Base-by-base conservation (phyloP, 2,329 filamentous ascomycete genomes). In the Botrytis fragariae region DNA sequence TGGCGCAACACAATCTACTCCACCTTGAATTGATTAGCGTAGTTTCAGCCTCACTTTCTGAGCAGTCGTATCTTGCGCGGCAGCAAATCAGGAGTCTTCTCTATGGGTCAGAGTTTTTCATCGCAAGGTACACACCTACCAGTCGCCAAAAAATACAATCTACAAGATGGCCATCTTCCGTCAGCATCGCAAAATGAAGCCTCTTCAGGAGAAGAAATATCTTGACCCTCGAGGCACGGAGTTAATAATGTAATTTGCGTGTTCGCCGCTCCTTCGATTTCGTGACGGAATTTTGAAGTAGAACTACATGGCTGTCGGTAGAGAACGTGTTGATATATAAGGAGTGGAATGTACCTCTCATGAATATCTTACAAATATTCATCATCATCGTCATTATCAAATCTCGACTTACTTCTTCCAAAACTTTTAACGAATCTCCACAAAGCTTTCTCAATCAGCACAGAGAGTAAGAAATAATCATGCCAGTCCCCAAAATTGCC, bases 401-500 rank as follows among this genome's bases (percentile, higher is more conserved):
- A 57, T 68, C 25, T 29, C 35, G 5, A 22, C n/a, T 18, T 3
- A 54, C 16, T 39, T 54, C 18, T 57, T 54, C 25, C 6, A 14
- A 57, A 22, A 14, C 9, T 29, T 5, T n/a, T 22, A 54, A 42
- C 4, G 20, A 39, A 16, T 35, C 1, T 29, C 25, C n/a, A 32
- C 22, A 35, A 25, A 69, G 32, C 45, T 54, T 20, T 16, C 20
- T 42, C 45, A 39, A 5, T 14, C 54, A 4, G 1, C 4, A 14
- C 29, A 22, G 9, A 45, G 25, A n/a, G 10, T 37, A 32, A 39
- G 25, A 32, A 54, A 32, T 18, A 32, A 48, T n/a, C 22, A 74
- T 76, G 73, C 48, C 72, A 64, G 37, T 48, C 8, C 74, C 74
- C 22, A 64, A 64, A 45, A 76, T 77, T 37, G 77, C 77, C 35